Evolutionary conservation across 352 stramenopile genomes (phyloP).

Genomic region (Thraustotheca clavata): DNA sequence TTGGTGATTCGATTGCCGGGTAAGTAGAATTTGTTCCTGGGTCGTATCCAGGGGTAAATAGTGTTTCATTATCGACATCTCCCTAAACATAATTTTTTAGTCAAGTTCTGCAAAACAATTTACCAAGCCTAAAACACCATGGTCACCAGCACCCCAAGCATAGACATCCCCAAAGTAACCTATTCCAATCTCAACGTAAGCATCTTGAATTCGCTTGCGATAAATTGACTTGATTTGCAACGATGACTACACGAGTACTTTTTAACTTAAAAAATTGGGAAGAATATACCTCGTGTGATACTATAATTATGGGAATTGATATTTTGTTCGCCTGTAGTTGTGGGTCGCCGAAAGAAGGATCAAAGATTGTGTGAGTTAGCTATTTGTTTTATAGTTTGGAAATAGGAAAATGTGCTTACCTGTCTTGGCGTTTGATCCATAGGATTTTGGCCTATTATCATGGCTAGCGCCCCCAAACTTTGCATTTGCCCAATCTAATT

Average conservation of each 20-base stretch:
- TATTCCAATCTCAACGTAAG: slow-evolving; percentile 35
- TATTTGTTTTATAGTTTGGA: slow-evolving; percentile 19
- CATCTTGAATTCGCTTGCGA: slow-evolving; percentile 37
- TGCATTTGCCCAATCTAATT: slow-evolving; percentile 47
- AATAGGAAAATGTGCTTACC: slow-evolving; percentile 25
- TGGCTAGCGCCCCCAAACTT: slow-evolving; percentile 52
- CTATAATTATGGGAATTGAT: slow-evolving; percentile 56
- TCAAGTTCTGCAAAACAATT: neutral
- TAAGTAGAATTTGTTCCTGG: slow-evolving; percentile 55
- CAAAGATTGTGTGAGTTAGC: slow-evolving; percentile 42
- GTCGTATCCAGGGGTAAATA: slow-evolving; percentile 63
- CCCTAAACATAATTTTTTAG: slow-evolving; percentile 27
- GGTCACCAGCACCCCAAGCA: slow-evolving; percentile 56
- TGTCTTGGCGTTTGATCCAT: slow-evolving; percentile 38
- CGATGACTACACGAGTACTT: slow-evolving; percentile 24
- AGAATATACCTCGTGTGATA: slow-evolving; percentile 37
- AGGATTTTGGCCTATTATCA: slow-evolving; percentile 48
- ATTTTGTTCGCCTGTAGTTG: slow-evolving; percentile 33
- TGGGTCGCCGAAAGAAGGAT: slow-evolving; percentile 27
- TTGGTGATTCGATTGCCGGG: slow-evolving; percentile 40
- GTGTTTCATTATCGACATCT: slow-evolving; percentile 52
- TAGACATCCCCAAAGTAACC: slow-evolving; percentile 41
- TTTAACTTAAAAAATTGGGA: neutral
- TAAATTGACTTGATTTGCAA: slow-evolving; percentile 36
- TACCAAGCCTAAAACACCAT: slow-evolving; percentile 55